These are phyloP conservation scores for Dactylella cylindrospora DNA, from an alignment of 2,329 filamentous ascomycete species.

Conservation along the genomic window DNA sequence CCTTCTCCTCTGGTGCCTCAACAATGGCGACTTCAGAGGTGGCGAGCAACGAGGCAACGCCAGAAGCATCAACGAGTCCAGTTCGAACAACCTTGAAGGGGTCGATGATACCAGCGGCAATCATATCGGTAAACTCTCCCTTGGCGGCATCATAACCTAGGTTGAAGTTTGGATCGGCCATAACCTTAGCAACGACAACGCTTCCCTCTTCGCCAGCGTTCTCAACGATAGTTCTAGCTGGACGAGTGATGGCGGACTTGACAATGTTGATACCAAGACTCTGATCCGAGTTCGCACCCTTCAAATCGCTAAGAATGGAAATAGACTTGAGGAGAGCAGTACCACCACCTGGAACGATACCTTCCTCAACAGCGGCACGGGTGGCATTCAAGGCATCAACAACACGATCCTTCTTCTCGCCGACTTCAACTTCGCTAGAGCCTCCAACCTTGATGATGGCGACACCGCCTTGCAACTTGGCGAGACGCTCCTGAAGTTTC, in stretches of 20 bases:
- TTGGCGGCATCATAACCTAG: slow-evolving; percentile 95
- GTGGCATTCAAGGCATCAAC: slow-evolving; percentile 98
- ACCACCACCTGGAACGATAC: slow-evolving; percentile 97
- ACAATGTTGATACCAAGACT: slow-evolving; percentile 96
- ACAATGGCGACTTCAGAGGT: slow-evolving; percentile 98
- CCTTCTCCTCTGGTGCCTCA: slow-evolving; percentile 93
- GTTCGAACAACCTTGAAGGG: slow-evolving; percentile 99
- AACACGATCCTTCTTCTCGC: slow-evolving; percentile 99
- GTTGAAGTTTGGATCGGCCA: slow-evolving; percentile 98
- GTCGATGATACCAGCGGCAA: slow-evolving; percentile 91
- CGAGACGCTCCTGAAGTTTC: slow-evolving; percentile 99
- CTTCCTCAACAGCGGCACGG: slow-evolving; percentile 96
- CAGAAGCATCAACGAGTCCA: slow-evolving; percentile 88
- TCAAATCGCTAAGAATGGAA: slow-evolving; percentile 77
- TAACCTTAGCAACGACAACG: slow-evolving; percentile 96
- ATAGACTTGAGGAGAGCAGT: slow-evolving; percentile 97
- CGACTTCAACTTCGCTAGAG: slow-evolving; percentile 95
- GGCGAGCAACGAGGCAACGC: slow-evolving; percentile 93
- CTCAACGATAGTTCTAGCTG: slow-evolving; percentile 92
- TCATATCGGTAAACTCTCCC: slow-evolving; percentile 99
- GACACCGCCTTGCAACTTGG: slow-evolving; percentile 97
- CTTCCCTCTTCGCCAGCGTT: slow-evolving; percentile 95
- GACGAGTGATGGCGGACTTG: slow-evolving; percentile 96
- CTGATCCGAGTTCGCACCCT: slow-evolving; percentile 96
- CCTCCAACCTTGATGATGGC: slow-evolving; percentile 99